These are phyloP conservation scores for Sordaria brevicollis DNA, from an alignment of 495 filamentous ascomycete genomes.

Conservation along the genomic window DNA sequence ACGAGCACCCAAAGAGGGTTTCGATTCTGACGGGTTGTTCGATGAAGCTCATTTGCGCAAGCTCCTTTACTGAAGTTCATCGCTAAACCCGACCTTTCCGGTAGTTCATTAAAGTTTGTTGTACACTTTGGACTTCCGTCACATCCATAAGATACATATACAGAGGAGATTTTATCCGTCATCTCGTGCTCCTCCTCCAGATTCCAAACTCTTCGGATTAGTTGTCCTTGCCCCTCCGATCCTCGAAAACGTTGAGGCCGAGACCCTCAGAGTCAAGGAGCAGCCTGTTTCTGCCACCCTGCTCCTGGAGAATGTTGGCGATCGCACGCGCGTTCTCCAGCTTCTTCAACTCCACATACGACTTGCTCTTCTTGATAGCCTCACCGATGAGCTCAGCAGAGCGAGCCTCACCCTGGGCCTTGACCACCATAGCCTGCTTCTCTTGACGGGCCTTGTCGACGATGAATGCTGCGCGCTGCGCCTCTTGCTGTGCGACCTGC, in stretches of 20 bases:
- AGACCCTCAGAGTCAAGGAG: slow-evolving; percentile 83
- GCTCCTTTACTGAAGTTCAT: background rate
- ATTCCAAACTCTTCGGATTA: slow-evolving; percentile 8
- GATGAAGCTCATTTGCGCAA: background rate
- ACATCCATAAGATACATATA: slow-evolving; percentile 25
- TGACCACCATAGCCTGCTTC: slow-evolving; percentile 98
- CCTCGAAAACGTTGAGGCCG: slow-evolving; percentile 77
- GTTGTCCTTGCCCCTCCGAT: slow-evolving; percentile 32
- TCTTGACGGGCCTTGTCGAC: slow-evolving; percentile 99
- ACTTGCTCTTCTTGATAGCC: slow-evolving; percentile 97
- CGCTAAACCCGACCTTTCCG: background rate
- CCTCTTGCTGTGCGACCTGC: slow-evolving; percentile 97
- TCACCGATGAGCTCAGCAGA: slow-evolving; percentile 97
- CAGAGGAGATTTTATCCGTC: slow-evolving; percentile 33
- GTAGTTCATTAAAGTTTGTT: slow-evolving; percentile 6
- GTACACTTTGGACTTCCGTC: slow-evolving; percentile 5
- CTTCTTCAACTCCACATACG: slow-evolving; percentile 91
- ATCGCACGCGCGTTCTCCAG: slow-evolving; percentile 93
- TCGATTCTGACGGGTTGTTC: background rate
- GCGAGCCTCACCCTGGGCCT: slow-evolving; percentile 96
- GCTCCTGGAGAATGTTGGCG: slow-evolving; percentile 71
- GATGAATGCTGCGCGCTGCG: slow-evolving; percentile 91
- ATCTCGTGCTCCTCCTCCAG: slow-evolving; percentile 4
- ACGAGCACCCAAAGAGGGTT: background rate
- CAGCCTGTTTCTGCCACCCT: slow-evolving; percentile 84